Evolutionary conservation across 352 stramenopile species (phyloP), one percentile per base, ranked within the genome.

Genomic region (Pythium volutum): DNA sequence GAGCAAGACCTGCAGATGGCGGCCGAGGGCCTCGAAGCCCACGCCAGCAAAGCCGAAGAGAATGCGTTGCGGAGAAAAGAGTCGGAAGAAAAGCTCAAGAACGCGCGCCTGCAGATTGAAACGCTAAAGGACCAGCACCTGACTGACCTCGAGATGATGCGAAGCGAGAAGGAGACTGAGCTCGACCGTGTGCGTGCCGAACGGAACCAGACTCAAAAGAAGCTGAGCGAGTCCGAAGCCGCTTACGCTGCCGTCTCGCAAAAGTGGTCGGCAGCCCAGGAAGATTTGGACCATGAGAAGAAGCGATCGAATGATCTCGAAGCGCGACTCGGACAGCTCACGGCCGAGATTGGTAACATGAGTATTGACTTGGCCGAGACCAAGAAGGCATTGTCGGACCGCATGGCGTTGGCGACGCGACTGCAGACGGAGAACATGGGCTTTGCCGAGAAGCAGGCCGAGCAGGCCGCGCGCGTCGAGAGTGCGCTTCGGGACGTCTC

Each of bases 341-440:
- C 78, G 16, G 74, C 63, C 8, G 70, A 84, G 49, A 66, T 89
- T 12, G 79, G 78, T 20, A 84, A 90, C 31, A 47, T 93, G 64
- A 85, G 78, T 58, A 77, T 86, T 29, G 78, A 93, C 52, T 56
- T 93, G 38, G 77, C 84, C 5, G 84, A 93, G 55, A 89, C 81
- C 10, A 91, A 92, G 55, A 94, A 93, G 47, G 74, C 82, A 15
- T 59, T 92, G n/a, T 95, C 87, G 4, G 85, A 95, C 55, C 77
- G 82, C 14, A 92, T 88, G 70, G 82, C 84, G 8, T 72, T 92
- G 20, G 85, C 85, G 12, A 89, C 87, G 29, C 83, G 85, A 11
- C 66, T 93, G 60, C 81, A 94, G 57, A 91, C 82, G 1, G 87
- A 95, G 52, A 93, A 95, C 62, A 91, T 94, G 78, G 73, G 73